These are phyloP conservation scores for Paecilomyces formosus DNA, from an alignment of 2,329 filamentous ascomycete species.

Conservation along the genomic window DNA sequence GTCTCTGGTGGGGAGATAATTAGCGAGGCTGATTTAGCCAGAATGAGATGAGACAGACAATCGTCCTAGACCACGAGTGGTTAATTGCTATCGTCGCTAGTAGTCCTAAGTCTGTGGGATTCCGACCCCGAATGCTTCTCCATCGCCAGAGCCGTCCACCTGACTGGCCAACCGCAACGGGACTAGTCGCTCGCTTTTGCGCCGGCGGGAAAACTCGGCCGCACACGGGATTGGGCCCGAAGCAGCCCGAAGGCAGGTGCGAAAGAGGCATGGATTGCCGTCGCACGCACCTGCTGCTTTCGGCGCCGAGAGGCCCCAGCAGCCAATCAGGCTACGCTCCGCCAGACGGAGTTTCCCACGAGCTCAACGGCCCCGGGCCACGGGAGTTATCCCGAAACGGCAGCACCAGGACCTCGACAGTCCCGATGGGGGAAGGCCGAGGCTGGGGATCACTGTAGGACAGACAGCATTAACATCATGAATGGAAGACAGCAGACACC, in stretches of 20 bases:
- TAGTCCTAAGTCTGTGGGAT: no score
- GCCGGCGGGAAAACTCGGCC: neutral
- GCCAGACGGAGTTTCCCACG: neutral
- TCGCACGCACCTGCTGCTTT: neutral
- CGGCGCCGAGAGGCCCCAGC: neutral
- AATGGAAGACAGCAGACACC: no score
- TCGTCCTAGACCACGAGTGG: no score
- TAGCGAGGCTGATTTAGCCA: neutral
- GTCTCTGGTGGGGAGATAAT: neutral
- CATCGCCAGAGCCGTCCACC: no score
- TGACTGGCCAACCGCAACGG: no score
- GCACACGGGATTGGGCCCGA: neutral
- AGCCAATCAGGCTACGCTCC: no score
- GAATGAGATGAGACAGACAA: neutral
- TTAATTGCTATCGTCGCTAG: no score
- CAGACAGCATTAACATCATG: neutral
- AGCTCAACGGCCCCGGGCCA: neutral
- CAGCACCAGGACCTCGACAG: neutral
- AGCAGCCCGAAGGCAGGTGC: neutral
- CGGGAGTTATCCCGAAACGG: neutral
- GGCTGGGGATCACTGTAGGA: neutral
- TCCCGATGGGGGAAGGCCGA: neutral
- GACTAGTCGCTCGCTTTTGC: neutral
- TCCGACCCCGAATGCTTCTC: no score
- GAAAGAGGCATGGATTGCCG: neutral